Evolutionary conservation across 2,329 filamentous ascomycete species (phyloP), one percentile per base, ranked within the genome.

Genomic region (Emmonsiellopsis sp.): DNA sequence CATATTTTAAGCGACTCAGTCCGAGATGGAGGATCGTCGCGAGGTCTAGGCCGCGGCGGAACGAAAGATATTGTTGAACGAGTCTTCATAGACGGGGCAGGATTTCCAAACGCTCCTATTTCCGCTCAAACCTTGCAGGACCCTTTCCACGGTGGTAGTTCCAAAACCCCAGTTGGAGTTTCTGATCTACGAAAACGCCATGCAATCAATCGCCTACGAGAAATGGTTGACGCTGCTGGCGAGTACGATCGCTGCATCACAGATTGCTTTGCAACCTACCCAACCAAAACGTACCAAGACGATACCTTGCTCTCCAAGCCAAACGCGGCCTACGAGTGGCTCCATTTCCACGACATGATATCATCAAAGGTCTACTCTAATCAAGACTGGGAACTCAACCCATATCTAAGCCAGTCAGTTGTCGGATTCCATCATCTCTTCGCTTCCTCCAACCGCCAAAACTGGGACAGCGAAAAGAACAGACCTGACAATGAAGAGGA

Each of bases 381-480:
- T 55, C 92, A 96, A 67, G 91, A 95, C 53, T 98, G 93, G 87
- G 93, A 98, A 69, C 75, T 98, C 13, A 82, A 81, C 0, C 85
- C 89, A 0, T 98, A 98, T 67, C 80, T 97, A 48, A 88, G 85
- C 62, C 87, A 93, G 60, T 85, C 92, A 0, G 80, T 93, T 13
- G 79, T 97, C 1, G 93, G 89, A 3, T 96, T 95, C 65, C 94
- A 98, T 66, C 79, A 89, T 64, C 79, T 98, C 10, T 98, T 98
- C 65, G 88, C 91, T 3, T 86, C 87, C 0, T 82, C 85, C 30
- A 78, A 78, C 37, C 78, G 78, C 53, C 76, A 68, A 57, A 58
- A 59, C 47, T 62, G 68, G 59, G 70, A 66, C 6, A 76, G 76
- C n/a, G 77, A 79, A 10, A 74, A 67, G 38, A 66, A 66, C 20